Evolutionary conservation across 2,329 filamentous ascomycete species (phyloP), one percentile per base, ranked within the genome.

Genomic region (Cordyceps cateniannulata): DNA sequence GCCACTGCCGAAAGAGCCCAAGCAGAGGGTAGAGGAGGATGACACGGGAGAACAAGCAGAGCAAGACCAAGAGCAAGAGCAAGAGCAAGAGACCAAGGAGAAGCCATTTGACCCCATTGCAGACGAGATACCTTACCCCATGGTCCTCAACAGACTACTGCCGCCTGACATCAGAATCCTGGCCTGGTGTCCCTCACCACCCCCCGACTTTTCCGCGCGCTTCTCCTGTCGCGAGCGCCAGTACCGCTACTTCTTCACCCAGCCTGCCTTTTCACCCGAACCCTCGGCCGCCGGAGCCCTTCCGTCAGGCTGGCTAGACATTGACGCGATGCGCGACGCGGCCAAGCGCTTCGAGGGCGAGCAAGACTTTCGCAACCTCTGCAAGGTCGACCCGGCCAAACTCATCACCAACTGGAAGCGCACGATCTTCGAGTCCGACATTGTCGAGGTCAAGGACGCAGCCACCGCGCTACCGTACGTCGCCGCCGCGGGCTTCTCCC

Each of bases 181-280:
- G 40, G 95, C 95, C 3, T 99, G 95, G 95, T 96, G 93, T 71
- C 91, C 93, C 0, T 80, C 85, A 32, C 90, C 89, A 18, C 91
- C 93, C 0, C 75, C 82, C 9, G 84, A 84, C 63, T 99, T 99
- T 73, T 92, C 90, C 38, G 95, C 95, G 5, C 87, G 95, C 45
- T 97, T 97, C 80, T 92, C 90, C 59, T 99, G 95, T 75, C 85
- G 88, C 63, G 92, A 97, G 75, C 84, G 95, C 24, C 88, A 90
- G 66, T 99, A 99, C 77, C 87, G 91, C 62, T 99, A 99, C 76
- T 98, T 96, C 79, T 99, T 99, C 78, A 98, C 95, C 0, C 91
- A 97, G 71, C 95, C 95, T 0, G 90, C 89, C 1, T 96, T 91
- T 70, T 78, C 85, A 2, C 91, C 91, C 0, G 79, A 84, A 5